Conservation (phyloP, 179 eudicot species). For the Patellifolia procumbens region DNA sequence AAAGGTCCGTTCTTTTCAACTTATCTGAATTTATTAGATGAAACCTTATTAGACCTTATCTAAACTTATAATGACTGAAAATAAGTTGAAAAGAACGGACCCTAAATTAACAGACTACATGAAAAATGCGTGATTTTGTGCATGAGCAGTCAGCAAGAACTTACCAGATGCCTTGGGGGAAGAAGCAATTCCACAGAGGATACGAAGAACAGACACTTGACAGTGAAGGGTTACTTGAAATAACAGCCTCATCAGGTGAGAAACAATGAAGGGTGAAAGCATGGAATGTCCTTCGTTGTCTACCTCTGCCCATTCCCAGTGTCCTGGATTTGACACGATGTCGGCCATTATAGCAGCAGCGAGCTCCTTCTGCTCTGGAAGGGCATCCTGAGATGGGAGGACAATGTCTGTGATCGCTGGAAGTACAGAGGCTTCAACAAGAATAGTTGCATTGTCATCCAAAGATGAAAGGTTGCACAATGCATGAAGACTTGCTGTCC, state of each 20-base stretch:
- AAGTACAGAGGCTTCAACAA: conserved; percentile 57
- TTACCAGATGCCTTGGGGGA: conserved; percentile 71
- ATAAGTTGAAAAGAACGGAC: too few relatives aligned
- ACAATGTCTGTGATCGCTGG: conserved; percentile 52
- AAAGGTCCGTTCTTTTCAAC: too few relatives aligned
- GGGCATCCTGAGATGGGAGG: conserved; percentile 37
- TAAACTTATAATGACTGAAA: too few relatives aligned
- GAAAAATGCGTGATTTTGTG: background rate
- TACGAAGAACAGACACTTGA: conserved; percentile 52
- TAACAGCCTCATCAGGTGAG: conserved; percentile 41
- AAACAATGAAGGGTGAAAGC: conserved; percentile 48
- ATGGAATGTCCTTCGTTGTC: conserved; percentile 47
- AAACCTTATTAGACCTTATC: too few relatives aligned
- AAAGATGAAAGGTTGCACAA: conserved; percentile 53
- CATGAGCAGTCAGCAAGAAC: conserved; percentile 17
- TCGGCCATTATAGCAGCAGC: conserved; percentile 58
- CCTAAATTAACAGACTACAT: background rate
- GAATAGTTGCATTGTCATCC: conserved; percentile 64
- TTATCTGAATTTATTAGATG: too few relatives aligned
- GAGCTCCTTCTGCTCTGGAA: conserved; percentile 41
- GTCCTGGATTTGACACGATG: conserved; percentile 62
- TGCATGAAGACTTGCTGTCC: conserved; percentile 54
- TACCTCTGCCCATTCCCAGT: conserved; percentile 65
- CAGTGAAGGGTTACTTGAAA: conserved; percentile 48
- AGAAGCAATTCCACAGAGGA: conserved; percentile 56